These are phyloP conservation scores for Helichrysum umbraculigerum DNA, from an alignment of 129 eudicot genomes.

Conservation along the genomic window DNA sequence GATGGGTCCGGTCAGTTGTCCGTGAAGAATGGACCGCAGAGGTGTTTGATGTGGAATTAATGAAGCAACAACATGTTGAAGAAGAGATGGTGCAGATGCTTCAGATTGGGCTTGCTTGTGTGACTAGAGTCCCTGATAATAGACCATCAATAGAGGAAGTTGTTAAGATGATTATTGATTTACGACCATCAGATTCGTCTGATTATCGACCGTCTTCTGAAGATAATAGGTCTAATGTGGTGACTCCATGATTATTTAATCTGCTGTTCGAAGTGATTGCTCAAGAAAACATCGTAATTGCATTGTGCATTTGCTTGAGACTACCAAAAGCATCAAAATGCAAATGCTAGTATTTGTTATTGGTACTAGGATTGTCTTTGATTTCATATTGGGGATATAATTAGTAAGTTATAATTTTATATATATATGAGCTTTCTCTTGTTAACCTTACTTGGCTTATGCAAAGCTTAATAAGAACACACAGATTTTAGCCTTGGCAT, in stretches of 20 bases:
- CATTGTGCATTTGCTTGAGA: constrained; percentile 19
- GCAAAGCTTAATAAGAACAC: background rate
- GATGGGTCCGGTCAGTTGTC: constrained; percentile 95
- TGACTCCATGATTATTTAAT: constrained; percentile 53
- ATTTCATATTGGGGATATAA: constrained; percentile 17
- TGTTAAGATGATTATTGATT: constrained; percentile 66
- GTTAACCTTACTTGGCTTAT: background rate
- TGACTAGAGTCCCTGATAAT: constrained; percentile 53
- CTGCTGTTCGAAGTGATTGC: background rate
- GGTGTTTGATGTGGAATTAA: constrained; percentile 76
- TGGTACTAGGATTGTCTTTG: constrained; percentile 18
- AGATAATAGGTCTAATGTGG: constrained; percentile 66
- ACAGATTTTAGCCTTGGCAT: no score
- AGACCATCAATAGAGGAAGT: constrained; percentile 82
- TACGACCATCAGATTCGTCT: constrained; percentile 49
- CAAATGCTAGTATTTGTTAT: constrained; percentile 5
- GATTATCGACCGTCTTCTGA: constrained; percentile 68
- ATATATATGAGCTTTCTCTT: background rate
- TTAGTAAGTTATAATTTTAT: background rate
- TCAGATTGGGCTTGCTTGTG: constrained; percentile 81
- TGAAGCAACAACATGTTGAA: constrained; percentile 59
- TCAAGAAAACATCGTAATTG: constrained; percentile 16
- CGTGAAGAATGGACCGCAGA: constrained; percentile 97
- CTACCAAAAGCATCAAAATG: background rate
- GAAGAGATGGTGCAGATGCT: constrained; percentile 98